phyloP scores from a whole-genome alignment of 164 flowering plant genomes.

The Paratinospora sagittata region DNA sequence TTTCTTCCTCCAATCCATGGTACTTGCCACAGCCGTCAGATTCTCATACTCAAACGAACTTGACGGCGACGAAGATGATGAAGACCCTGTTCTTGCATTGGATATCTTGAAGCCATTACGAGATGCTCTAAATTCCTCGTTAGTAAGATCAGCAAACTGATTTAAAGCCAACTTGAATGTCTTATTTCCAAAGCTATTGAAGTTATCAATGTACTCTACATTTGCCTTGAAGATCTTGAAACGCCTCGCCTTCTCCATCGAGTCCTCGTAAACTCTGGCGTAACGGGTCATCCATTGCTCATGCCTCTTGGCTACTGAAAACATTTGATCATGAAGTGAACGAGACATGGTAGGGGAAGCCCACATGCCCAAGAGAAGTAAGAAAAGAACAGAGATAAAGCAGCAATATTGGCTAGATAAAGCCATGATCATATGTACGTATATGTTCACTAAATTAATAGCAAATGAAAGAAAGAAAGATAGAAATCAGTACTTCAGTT shows the following conservation, averaged over 20 bases:
- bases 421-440: too few relatives aligned
- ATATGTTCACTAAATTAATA: too few relatives aligned
- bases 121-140: neutral
- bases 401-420: neutral
- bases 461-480: too few relatives aligned
- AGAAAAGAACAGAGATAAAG: neutral
- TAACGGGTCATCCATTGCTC: neutral
- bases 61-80: too few relatives aligned
- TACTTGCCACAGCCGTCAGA: neutral
- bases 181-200: neutral
- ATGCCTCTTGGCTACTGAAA: neutral
- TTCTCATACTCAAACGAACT: neutral
- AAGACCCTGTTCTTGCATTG: neutral
- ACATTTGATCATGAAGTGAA: neutral
- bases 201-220: neutral
- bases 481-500: too few relatives aligned
- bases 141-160: neutral
- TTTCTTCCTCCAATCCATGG: constrained; percentile 2
- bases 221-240: neutral
- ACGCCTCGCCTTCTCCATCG: neutral
- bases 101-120: neutral
- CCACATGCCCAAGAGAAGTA: neutral
- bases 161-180: neutral
- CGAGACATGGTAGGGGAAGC: neutral
- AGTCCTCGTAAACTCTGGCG: neutral